Base-by-base conservation (phyloP, 1,139 yeast species). In the Hansenula anomala region DNA sequence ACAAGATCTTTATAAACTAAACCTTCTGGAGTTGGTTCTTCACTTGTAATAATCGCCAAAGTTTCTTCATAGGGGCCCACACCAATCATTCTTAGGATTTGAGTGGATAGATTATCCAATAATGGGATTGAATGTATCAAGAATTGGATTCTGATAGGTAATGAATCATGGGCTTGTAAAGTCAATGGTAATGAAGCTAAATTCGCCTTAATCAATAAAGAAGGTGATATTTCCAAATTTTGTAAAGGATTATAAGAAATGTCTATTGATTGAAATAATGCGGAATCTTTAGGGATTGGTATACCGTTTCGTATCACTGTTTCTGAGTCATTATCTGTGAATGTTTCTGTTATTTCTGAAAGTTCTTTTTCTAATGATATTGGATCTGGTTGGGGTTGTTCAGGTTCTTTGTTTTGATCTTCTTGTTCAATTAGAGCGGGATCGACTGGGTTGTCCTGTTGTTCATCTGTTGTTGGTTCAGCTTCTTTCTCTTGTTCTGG, bases 31-130 rank as follows among this genome's bases (percentile, higher is more conserved):
- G 78, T 77, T 10, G 84, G 74, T 33, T 82, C 89, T 6, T 85
- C 80, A 48, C 78, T 81, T 13, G 89, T 78, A 1, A 87, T 87
- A 36, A 83, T 66, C 34, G 80, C 82, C 48, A 86, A 68, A 18
- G 85, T 79, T 40, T 80, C 84, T 50, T 84, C 88, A 54, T 83
- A 84, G 1, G 89, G 82, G 0, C 82, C 81, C 28, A 73, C 69
- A 3, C 87, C 85, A 28, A 86, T 75, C 4, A 79, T 68, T 40
- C 89, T 67, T 36, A 87, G 65, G 20, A 87, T 68, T 56, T 87
- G 95, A 1, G 87, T 73, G 0, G 95, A 78, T 40, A 86, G 63
- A 45, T 83, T 84, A 53, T 86, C 95, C 40, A 87, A 64, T 0
- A 84, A 73, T 0, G 94, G 90, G 35, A 85, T 63, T 0, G 88